Base-by-base conservation (phyloP, 2,329 filamentous ascomycete genomes). In the Apiospora phragmitis region DNA sequence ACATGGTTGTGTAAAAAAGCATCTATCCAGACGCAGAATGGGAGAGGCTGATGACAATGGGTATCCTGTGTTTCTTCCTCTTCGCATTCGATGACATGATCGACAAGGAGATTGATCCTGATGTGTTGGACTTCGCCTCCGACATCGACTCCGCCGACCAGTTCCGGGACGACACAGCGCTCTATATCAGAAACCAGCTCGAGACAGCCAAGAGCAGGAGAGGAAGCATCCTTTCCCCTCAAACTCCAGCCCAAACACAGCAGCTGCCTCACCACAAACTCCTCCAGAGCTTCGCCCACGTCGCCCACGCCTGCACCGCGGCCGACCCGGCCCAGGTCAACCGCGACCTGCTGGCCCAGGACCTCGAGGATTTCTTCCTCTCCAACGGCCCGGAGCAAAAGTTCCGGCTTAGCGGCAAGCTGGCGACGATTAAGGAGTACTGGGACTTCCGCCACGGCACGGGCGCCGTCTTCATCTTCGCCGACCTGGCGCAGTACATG, bases 51-150 rank as follows among this genome's bases (percentile, higher is more conserved):
- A 71, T 73, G 68, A 74, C 71, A 12, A 75, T 75, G 72, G 74
- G 69, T 24, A 42, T 74, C 3, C 65, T 75, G 24, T 72, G 70
- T 26, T 70, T 74, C 55, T 70, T 70, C 26, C 71, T 74, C 29
- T 75, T 75, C 41, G 72, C 74, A 8, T 73, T 74, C 42, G 74
- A 75, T 49, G 74, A 75, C 55, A 72, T 72, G 11, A 72, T 74
- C 21, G 74, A 75, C 62, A 74, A 73, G 71, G 72, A 73, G 49
- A 72, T 74, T 55, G 72, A 74, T 6, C 51, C 70, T 38, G 69
- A 70, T 6, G 67, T 69, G 21, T 45, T 59, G 2, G 73, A 75
- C 43, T 70, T 72, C 24, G 74, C 74, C 18, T 74, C 74, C 3
- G 73, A 75, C 32, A 72, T 74, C 41, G 68, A 73, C 18, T 69